Conservation (phyloP, 2,329 filamentous ascomycete species). For the Aspergillus sp. region DNA sequence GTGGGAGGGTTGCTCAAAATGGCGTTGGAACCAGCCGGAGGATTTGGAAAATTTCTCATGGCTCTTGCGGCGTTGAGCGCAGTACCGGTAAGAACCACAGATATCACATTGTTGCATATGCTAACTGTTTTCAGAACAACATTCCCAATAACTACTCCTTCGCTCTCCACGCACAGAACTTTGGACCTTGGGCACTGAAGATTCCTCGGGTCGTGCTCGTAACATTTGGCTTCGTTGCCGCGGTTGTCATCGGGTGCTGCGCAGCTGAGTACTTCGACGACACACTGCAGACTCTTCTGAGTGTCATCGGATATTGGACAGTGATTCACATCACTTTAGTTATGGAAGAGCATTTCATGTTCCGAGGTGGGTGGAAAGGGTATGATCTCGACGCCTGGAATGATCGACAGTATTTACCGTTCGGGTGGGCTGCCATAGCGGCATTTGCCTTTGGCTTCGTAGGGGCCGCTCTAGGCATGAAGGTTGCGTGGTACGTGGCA, state of each 20-base stretch:
- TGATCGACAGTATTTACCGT: conserved; percentile 26
- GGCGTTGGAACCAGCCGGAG: conserved; percentile 32
- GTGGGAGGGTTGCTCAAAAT: conserved; percentile 33
- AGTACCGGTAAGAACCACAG: conserved; percentile 26
- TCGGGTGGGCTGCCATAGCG: conserved; percentile 35
- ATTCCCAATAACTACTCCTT: conserved; percentile 41
- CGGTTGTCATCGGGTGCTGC: conserved; percentile 34
- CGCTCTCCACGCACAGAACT: conserved; percentile 36
- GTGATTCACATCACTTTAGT: conserved; percentile 40
- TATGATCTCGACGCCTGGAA: conserved; percentile 39
- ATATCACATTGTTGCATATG: not conserved
- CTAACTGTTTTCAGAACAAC: conserved; percentile 27
- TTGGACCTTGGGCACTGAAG: conserved; percentile 33
- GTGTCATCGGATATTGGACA: conserved; percentile 52
- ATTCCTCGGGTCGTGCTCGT: conserved; percentile 34
- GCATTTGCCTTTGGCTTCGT: conserved; percentile 33
- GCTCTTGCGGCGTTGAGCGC: conserved; percentile 34
- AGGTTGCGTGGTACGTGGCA: conserved; percentile 34
- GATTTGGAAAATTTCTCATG: conserved; percentile 37
- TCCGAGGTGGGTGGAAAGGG: conserved; percentile 31
- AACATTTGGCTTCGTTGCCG: conserved; percentile 34
- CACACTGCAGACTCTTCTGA: conserved; percentile 48
- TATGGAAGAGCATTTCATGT: conserved; percentile 35
- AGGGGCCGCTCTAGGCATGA: conserved; percentile 37
- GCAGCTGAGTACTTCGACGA: conserved; percentile 32